A percentile compares a stretch with the other conserved stretches of the same genome.
These are phyloP conservation scores for Ascocoryne sarcoides DNA, from an alignment of 2,329 filamentous ascomycete genomes.

Conservation along the genomic window DNA sequence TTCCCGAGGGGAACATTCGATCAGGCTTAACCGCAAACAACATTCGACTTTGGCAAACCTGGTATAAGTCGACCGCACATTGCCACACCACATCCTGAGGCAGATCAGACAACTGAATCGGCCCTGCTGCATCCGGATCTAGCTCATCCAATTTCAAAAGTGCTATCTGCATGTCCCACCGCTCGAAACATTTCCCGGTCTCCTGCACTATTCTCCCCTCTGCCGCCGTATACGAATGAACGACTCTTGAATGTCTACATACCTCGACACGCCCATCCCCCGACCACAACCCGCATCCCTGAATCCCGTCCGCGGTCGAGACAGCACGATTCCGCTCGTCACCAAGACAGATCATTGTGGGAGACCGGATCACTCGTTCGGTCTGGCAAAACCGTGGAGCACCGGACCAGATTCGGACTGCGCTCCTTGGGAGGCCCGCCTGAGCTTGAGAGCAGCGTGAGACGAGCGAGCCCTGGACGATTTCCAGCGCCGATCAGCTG, in stretches of 20 bases:
- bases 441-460: too few species aligned
- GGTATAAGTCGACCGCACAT: neutral
- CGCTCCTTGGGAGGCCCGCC: too few species aligned
- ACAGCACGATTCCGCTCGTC: too few species aligned
- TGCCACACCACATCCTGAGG: neutral
- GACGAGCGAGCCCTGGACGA: slow-evolving; percentile 24
- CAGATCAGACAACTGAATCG: neutral
- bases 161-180: neutral
- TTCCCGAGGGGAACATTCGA: neutral
- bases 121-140: neutral
- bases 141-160: neutral
- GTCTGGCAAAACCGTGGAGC: too few species aligned
- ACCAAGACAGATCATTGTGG: too few species aligned
- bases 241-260: neutral
- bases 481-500: slow-evolving; percentile 28
- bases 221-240: neutral
- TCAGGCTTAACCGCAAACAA: neutral
- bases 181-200: neutral
- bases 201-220: neutral
- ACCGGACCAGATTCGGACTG: too few species aligned
- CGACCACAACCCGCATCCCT: neutral
- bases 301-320: neutral
- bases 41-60: neutral
- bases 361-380: too few species aligned
- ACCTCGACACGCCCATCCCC: neutral